Percentiles rank a stretch among this genome's conserved stretches.
These are phyloP conservation scores for Leccinum subtestaceum DNA, from an alignment of 768 basidiomycete species.

Conservation along the genomic window DNA sequence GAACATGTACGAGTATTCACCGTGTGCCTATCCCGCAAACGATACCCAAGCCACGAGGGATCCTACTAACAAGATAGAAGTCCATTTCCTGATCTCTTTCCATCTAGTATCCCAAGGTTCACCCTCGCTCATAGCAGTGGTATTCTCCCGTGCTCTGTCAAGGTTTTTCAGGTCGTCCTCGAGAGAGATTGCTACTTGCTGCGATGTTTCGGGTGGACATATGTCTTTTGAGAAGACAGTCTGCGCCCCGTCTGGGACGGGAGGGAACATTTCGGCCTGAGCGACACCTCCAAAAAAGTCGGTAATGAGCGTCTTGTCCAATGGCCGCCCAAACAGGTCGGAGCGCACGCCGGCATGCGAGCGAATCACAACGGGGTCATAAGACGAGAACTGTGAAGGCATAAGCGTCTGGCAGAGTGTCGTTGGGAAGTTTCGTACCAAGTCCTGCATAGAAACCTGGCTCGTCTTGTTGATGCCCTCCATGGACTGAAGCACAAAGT, in stretches of 20 bases:
- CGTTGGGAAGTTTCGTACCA: slow-evolving; percentile 51
- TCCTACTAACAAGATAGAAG: slow-evolving; percentile 24
- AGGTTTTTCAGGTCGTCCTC: not conserved
- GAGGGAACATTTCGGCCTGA: slow-evolving; percentile 65
- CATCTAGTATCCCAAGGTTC: slow-evolving; percentile 16
- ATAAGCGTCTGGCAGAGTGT: slow-evolving; percentile 7
- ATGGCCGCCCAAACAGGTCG: slow-evolving; percentile 69
- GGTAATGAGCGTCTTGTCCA: slow-evolving; percentile 65
- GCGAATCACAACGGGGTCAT: slow-evolving; percentile 68
- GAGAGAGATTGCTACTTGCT: not conserved
- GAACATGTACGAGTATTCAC: not conserved
- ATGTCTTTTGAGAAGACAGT: not conserved
- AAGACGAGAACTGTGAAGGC: slow-evolving; percentile 68
- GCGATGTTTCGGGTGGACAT: not conserved
- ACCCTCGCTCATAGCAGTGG: not conserved
- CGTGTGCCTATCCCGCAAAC: slow-evolving; percentile 11
- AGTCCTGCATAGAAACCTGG: slow-evolving; percentile 71
- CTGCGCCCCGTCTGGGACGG: slow-evolving; percentile 1
- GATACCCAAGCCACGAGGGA: slow-evolving; percentile 31
- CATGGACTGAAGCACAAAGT: slow-evolving; percentile 87
- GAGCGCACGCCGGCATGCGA: slow-evolving; percentile 90
- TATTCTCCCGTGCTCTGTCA: not conserved
- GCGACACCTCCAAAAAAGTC: slow-evolving; percentile 90
- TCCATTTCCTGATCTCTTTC: slow-evolving; percentile 31
- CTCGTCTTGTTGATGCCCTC: slow-evolving; percentile 92